Percentiles rank a stretch among this genome's conserved stretches.
Conservation (phyloP, 352 stramenopile genomes). For the Halophytophthora polymorphica region DNA sequence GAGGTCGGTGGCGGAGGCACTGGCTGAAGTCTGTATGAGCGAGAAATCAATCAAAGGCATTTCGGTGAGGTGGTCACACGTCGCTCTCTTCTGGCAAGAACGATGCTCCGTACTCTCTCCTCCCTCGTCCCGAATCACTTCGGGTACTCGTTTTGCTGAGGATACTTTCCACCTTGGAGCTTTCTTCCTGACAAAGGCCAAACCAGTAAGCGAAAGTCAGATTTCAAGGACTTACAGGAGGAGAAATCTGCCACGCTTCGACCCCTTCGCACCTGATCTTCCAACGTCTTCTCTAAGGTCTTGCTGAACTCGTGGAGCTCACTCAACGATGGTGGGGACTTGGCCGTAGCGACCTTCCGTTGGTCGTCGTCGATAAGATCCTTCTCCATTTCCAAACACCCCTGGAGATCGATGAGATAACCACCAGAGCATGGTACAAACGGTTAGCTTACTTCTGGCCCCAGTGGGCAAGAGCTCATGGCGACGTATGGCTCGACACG, state of each 20-base stretch:
- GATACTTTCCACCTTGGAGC: slow-evolving; percentile 35
- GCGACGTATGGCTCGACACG: not conserved
- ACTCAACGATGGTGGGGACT: slow-evolving; percentile 48
- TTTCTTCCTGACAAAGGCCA: slow-evolving; percentile 22
- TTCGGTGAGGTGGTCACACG: not conserved
- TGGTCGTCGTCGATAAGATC: slow-evolving; percentile 77
- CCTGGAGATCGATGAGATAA: slow-evolving; percentile 18
- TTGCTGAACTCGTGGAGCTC: slow-evolving; percentile 62
- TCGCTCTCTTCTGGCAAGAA: not conserved
- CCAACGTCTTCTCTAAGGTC: slow-evolving; percentile 57
- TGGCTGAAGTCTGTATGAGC: slow-evolving; percentile 11
- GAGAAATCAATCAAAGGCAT: not conserved
- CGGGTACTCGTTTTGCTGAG: slow-evolving; percentile 28
- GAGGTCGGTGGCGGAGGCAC: slow-evolving; percentile 8
- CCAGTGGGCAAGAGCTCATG: not conserved
- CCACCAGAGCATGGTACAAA: not conserved
- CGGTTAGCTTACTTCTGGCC: not conserved
- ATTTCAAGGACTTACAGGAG: not conserved
- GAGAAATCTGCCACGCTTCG: not conserved
- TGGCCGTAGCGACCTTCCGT: slow-evolving; percentile 30
- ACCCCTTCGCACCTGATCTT: slow-evolving; percentile 39
- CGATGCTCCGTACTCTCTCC: slow-evolving; percentile 18
- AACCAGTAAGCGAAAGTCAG: not conserved
- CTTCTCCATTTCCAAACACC: slow-evolving; percentile 84
- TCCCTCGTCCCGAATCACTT: slow-evolving; percentile 14